These are phyloP conservation scores for Isoetes taiwanensis DNA, from an alignment of 75 land plant species.

Conservation along the genomic window DNA sequence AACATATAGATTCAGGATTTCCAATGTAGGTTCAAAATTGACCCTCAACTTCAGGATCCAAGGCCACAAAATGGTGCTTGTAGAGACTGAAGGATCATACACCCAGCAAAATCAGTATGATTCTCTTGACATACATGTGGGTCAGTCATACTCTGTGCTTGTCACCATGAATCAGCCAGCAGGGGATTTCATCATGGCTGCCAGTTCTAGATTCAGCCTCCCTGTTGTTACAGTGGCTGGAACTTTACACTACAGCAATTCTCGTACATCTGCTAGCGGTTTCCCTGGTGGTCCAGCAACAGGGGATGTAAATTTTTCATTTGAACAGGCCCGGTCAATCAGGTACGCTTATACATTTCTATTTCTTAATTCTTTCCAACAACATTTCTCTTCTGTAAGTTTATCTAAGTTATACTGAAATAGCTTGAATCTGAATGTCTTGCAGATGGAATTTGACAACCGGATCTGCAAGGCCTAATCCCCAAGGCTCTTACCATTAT, in stretches of 20 bases:
- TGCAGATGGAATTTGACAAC: slow-evolving; percentile 78
- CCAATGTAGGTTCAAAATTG: not conserved
- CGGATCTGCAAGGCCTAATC: slow-evolving; percentile 75
- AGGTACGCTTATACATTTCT: slow-evolving; percentile 28
- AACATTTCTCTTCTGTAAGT: not conserved
- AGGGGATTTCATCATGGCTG: not conserved
- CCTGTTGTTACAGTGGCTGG: not conserved
- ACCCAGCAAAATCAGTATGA: not conserved
- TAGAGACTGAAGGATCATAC: not conserved
- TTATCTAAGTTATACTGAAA: not conserved
- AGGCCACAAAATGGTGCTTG: slow-evolving; percentile 5
- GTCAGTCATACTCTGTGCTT: slow-evolving; percentile 4
- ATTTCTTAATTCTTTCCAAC: not conserved
- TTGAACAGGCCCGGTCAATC: slow-evolving; percentile 75
- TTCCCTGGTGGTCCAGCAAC: not conserved
- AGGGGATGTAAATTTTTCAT: slow-evolving; percentile 48
- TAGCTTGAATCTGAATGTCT: not conserved
- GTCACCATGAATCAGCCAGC: not conserved
- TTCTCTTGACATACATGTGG: not conserved
- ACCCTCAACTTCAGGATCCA: not conserved
- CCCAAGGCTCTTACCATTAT: slow-evolving; percentile 79
- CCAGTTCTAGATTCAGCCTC: not conserved
- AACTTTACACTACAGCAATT: not conserved
- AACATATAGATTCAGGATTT: not conserved
- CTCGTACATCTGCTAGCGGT: not conserved